Conservation (phyloP, 129 eudicot species). For the Flaveria trinervia region DNA sequence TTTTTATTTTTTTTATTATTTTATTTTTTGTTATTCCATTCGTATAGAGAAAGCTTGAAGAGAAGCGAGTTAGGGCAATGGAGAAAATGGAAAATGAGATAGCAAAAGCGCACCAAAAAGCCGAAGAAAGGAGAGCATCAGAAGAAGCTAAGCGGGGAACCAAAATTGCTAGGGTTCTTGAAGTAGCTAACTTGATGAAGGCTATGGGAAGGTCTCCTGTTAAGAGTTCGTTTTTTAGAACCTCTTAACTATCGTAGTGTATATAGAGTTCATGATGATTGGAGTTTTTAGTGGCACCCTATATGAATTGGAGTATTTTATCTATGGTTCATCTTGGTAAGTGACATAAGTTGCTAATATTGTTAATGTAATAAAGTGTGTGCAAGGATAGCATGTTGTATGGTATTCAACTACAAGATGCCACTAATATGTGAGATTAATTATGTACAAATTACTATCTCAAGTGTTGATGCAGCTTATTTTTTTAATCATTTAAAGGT, state of each 20-base stretch:
- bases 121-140: constrained; percentile 87
- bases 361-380: constrained; percentile 19
- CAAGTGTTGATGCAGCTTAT: background rate
- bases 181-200: constrained; percentile 78
- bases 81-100: constrained; percentile 93
- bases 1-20: no score
- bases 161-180: constrained; percentile 74
- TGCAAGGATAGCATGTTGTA: constrained; percentile 28
- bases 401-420: constrained; percentile 36
- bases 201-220: constrained; percentile 80
- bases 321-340: constrained; percentile 4
- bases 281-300: background rate
- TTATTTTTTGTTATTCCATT: no score
- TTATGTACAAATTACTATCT: constrained; percentile 7
- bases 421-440: constrained; percentile 15
- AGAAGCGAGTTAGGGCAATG: constrained; percentile 77
- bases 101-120: constrained; percentile 85
- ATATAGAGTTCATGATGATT: constrained; percentile 1
- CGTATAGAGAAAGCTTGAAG: constrained; percentile 77
- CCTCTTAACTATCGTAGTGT: constrained; percentile 14
- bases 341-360: background rate
- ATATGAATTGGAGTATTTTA: constrained; percentile 14
- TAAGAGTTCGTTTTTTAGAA: constrained; percentile 62
- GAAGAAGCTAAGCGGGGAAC: constrained; percentile 87
- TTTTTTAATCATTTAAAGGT: no score